Evolutionary conservation across 345 rosid genomes (phyloP), one percentile per base, ranked within the genome.

Genomic region (Rhizophora mangle): DNA sequence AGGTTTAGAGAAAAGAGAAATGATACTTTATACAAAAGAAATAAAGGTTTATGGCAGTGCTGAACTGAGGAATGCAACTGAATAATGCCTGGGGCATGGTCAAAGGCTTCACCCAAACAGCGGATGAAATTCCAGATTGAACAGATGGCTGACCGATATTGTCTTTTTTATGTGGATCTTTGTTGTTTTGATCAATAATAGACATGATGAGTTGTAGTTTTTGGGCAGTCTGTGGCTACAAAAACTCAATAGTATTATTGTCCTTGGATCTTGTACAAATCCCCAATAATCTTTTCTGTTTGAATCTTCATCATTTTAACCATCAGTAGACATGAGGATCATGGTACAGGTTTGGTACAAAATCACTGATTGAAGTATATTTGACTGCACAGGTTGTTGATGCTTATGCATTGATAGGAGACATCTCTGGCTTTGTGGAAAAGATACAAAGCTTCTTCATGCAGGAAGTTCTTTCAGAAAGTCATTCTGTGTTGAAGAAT

Each of bases 321-420:
- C 49, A 11, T 11, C 16, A 43, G 15, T 43, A 43, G 3, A 43
- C 3, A 19, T 43, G 49, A 43, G 49, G 49, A 43, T 43, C 49
- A 43, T 13, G 49, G 16, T 43, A 43, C 52, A 51, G 16, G 16
- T 36, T 56, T 63, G 58, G 34, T 55, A 54, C 53, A 15, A 68
- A 43, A 56, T 49, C 53, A 43, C 21, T 55, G 31, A 59, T 52
- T 52, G 6, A 46, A 27, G n/a, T 52, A 15, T 36, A 22, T 46
- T 43, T 72, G 30, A 9, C 27, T 79, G 70, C 71, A 63, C 86
- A 96, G 99, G 98, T 92, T 68, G 84, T 96, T 76, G 99, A 96
- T 65, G 98, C 98, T 72, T 96, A 92, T 87, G 98, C 99, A 72
- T 82, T 96, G 70, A 96, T 96, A 51, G 99, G 99, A 66, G 98